Conservation (phyloP, 495 filamentous ascomycete genomes). For the Coniosporium apollinis region DNA sequence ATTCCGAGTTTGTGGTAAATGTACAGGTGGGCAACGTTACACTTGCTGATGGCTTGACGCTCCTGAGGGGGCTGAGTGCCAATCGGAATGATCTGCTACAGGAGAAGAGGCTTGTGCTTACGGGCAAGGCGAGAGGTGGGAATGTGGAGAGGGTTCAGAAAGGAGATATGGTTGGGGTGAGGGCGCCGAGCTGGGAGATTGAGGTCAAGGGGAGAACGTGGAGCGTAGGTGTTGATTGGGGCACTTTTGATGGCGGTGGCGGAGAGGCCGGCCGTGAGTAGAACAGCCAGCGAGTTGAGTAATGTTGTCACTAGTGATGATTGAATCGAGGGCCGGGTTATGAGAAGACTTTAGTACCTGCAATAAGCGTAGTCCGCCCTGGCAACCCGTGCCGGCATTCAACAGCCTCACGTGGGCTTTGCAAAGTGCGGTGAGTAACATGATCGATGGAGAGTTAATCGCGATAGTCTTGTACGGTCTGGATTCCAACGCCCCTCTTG, state of each 20-base stretch:
- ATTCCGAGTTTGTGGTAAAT: background rate
- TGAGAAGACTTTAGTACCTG: too few species aligned
- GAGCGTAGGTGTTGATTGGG: slow-evolving; percentile 21
- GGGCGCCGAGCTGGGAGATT: slow-evolving; percentile 19
- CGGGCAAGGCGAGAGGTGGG: slow-evolving; percentile 3
- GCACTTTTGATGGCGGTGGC: background rate
- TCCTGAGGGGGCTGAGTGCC: background rate
- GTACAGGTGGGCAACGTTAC: background rate
- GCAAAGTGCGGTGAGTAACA: too few species aligned
- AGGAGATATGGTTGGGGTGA: slow-evolving; percentile 14
- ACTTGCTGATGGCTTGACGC: slow-evolving; percentile 3
- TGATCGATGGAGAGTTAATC: too few species aligned
- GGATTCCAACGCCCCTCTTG: too few species aligned
- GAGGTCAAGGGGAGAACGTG: slow-evolving; percentile 13
- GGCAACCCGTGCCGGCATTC: too few species aligned
- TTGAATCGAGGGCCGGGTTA: too few species aligned
- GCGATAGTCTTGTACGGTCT: too few species aligned
- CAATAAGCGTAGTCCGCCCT: too few species aligned
- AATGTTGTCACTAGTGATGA: too few species aligned
- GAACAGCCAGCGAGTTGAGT: too few species aligned
- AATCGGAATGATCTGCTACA: too few species aligned
- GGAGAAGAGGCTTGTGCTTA: slow-evolving; percentile 6
- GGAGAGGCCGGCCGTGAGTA: background rate
- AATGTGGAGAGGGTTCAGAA: slow-evolving; percentile 3
- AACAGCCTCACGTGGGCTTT: too few species aligned